Base-by-base conservation (phyloP, 2,329 filamentous ascomycete genomes). In the Nannizziopsis barbatae region DNA sequence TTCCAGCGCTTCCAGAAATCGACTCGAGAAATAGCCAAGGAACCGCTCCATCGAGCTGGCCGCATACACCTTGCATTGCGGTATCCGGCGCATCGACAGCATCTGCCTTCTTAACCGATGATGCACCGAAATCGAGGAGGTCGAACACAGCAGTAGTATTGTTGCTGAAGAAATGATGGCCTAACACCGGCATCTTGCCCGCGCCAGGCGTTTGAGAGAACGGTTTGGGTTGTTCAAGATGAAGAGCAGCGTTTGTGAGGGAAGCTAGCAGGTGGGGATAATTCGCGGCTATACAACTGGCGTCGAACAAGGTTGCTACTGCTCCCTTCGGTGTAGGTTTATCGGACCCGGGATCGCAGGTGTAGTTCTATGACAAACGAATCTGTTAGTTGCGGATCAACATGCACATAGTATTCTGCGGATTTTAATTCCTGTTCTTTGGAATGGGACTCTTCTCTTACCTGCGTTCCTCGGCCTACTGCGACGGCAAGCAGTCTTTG, bases 231-330 rank as follows among this genome's bases (percentile, higher is more conserved):
- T 59, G 38, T 56, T 53, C 5, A 62, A 61, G 32, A 57, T 56
- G 10, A 52, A 94, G 75, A 1, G 83, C 79, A 50, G 87, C 76
- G 51, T 71, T 71, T 2, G 86, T 80, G 15, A 93, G 73, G 48
- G 74, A 65, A 53, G 72, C 62, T 37, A 89, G 71, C 12, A 92
- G 71, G 47, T 80, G 75, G 0, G 86, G 81, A 58, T 80, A 81
- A 56, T 77, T 71, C 37, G 83, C 75, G 5, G 83, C 84, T 31
- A 90, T 66, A 68, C 90, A 95, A 57, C 81, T 85, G 51, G 81
- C 84, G 68, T 95, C 88, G 80, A 85, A 95, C 58, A 96, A 84
- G 1, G 79, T 81, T 47, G 90, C 90, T 0, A 86, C 62, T 47
- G 90, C 90, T 54, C 90, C 90, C 43, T 73, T 66, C 14, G 81